Conservation (phyloP, 2,329 filamentous ascomycete genomes). For the Fusarium piperis region DNA sequence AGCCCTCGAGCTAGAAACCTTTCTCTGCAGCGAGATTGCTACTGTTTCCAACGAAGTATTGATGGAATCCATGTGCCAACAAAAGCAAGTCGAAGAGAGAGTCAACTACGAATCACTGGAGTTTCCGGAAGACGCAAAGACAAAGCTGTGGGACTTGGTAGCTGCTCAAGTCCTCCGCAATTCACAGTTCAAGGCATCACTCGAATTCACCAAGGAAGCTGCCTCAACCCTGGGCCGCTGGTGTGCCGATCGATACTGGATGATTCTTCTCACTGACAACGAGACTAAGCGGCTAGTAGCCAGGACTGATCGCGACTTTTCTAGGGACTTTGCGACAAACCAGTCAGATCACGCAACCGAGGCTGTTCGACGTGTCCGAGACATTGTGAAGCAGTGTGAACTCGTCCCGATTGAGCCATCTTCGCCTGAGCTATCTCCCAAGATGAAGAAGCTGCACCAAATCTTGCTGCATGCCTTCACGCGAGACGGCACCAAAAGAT, state of each 20-base stretch:
- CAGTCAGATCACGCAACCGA: conserved; percentile 59
- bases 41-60: conserved; percentile 65
- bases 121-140: conserved; percentile 62
- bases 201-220: conserved; percentile 67
- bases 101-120: conserved; percentile 56
- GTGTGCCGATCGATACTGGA: conserved; percentile 87
- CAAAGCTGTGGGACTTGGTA: conserved; percentile 70
- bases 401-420: conserved; percentile 51
- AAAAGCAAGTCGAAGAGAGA: conserved; percentile 61
- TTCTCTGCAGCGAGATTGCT: conserved; percentile 85
- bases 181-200: conserved; percentile 62
- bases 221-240: conserved; percentile 79
- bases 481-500: conserved; percentile 60
- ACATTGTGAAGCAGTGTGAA: conserved; percentile 62
- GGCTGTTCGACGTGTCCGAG: conserved; percentile 67
- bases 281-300: conserved; percentile 70
- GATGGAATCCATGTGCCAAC: conserved; percentile 30
- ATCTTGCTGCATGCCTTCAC: conserved; percentile 73
- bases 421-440: conserved; percentile 69
- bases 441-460: conserved; percentile 71
- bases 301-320: conserved; percentile 55
- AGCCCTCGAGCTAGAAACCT: conserved; percentile 76
- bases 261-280: conserved; percentile 71
- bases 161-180: conserved; percentile 54
- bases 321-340: conserved; percentile 20